Evolutionary conservation across 164 flowering plant genomes (phyloP).

Genomic region (Vitis labrusca): DNA sequence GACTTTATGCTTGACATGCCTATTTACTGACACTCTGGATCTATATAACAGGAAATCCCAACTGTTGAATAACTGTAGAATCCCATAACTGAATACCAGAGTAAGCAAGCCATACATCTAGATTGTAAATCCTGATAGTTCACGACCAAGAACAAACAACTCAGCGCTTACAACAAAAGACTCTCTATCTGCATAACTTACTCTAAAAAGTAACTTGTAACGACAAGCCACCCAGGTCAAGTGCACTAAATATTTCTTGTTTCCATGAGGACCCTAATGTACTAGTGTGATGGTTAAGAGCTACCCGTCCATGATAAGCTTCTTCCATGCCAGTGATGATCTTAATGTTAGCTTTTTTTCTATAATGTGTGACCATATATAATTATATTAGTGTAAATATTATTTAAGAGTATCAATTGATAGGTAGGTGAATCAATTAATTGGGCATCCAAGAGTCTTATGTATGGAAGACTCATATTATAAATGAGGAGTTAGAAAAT

Average conservation of each 20-base stretch:
- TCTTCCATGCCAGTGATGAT: slow-evolving; percentile 87
- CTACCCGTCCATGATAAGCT: slow-evolving; percentile 98
- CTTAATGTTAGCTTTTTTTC: slow-evolving; percentile 25
- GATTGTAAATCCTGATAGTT: no score
- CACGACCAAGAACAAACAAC: no score
- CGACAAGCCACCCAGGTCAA: slow-evolving; percentile 97
- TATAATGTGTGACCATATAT: no score
- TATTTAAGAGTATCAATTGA: no score
- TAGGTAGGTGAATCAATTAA: no score
- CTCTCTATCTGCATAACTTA: slow-evolving; percentile 13
- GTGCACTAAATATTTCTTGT: slow-evolving; percentile 82
- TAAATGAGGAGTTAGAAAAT: no score
- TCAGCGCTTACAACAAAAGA: no score
- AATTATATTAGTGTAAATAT: no score
- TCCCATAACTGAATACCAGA: no score
- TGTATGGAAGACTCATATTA: no score
- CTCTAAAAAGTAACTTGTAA: slow-evolving; percentile 91
- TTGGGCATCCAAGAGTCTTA: no score
- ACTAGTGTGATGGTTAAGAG: slow-evolving; percentile 74
- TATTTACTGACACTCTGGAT: slow-evolving; percentile 73
- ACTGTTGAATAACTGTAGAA: slow-evolving; percentile 37
- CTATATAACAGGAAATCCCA: slow-evolving; percentile 74
- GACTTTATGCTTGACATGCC: slow-evolving; percentile 76
- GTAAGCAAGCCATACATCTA: no score
- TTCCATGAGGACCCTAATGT: slow-evolving; percentile 60